Conservation (phyloP, 257 asterid genomes). For the Solanum boliviense region DNA sequence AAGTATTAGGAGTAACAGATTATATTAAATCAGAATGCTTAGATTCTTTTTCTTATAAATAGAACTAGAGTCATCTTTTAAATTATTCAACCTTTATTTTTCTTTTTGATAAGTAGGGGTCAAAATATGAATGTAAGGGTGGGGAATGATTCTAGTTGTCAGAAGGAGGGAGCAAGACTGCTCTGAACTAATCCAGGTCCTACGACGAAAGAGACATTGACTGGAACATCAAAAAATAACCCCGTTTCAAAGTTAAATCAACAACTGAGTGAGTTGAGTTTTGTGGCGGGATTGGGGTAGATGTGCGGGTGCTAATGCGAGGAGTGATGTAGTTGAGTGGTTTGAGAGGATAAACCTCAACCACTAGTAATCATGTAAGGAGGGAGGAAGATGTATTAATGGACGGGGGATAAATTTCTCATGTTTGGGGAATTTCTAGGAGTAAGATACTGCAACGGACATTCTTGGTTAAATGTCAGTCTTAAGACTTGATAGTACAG, state of each 20-base stretch:
- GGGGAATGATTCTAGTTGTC: not conserved
- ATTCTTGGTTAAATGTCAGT: not conserved
- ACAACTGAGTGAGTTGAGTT: not conserved
- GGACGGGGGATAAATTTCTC: not conserved
- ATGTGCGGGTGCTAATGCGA: not conserved
- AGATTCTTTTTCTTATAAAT: not conserved
- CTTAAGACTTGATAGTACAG: not conserved
- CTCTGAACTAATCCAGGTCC: not conserved
- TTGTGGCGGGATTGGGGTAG: not conserved
- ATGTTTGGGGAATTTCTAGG: not conserved
- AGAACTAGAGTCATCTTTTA: not conserved
- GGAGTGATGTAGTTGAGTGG: not conserved
- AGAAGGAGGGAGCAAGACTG: not conserved
- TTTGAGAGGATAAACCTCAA: not conserved
- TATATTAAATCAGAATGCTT: not conserved
- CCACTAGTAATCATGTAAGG: not conserved
- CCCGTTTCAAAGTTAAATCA: not conserved
- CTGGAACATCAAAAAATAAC: not conserved
- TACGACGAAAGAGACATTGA: not conserved
- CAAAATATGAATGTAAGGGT: not conserved
- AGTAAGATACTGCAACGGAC: not conserved
- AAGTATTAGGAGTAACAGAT: not conserved
- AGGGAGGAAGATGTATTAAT: not conserved
- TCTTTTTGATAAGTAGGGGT: not conserved
- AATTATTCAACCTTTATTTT: not conserved